Percentiles rank a stretch among this genome's conserved stretches.
Evolutionary conservation across 2,329 filamentous ascomycete species (phyloP).

Genomic region (Coniochaeta sp.): DNA sequence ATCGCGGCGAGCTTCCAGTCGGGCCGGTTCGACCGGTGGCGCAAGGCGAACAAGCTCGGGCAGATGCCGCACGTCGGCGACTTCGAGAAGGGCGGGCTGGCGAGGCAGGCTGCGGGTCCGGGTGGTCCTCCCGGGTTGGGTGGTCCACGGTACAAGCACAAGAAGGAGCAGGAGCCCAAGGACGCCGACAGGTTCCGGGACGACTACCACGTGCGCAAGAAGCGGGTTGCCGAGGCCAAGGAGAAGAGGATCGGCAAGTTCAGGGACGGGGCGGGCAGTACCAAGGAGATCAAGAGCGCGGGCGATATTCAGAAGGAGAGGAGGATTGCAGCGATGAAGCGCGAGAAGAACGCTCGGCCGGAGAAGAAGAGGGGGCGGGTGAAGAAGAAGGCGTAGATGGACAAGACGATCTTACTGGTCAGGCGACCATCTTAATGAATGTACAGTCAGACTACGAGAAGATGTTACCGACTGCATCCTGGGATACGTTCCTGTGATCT

Average conservation of each 20-base stretch:
- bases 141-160: constrained; percentile 72
- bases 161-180: constrained; percentile 81
- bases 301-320: constrained; percentile 82
- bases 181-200: constrained; percentile 86
- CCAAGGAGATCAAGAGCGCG: constrained; percentile 68
- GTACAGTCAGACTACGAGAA: background rate
- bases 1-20: constrained; percentile 91
- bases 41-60: constrained; percentile 73
- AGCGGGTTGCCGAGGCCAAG: constrained; percentile 78
- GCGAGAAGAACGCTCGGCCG: constrained; percentile 84
- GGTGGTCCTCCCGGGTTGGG: constrained; percentile 23
- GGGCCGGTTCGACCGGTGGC: constrained; percentile 91
- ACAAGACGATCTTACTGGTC: background rate
- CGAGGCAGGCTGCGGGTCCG: constrained; percentile 12
- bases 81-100: constrained; percentile 47
- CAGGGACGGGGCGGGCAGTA: constrained; percentile 66
- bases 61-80: constrained; percentile 79
- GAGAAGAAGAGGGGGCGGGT: constrained; percentile 43
- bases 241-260: constrained; percentile 75
- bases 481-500: too few relatives aligned
- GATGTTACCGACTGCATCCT: background rate
- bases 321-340: constrained; percentile 66
- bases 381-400: constrained; percentile 5
- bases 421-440: background rate
- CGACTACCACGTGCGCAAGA: constrained; percentile 86